Base-by-base conservation (phyloP, 169 alveolate species). In the Miamiensis avidus region DNA sequence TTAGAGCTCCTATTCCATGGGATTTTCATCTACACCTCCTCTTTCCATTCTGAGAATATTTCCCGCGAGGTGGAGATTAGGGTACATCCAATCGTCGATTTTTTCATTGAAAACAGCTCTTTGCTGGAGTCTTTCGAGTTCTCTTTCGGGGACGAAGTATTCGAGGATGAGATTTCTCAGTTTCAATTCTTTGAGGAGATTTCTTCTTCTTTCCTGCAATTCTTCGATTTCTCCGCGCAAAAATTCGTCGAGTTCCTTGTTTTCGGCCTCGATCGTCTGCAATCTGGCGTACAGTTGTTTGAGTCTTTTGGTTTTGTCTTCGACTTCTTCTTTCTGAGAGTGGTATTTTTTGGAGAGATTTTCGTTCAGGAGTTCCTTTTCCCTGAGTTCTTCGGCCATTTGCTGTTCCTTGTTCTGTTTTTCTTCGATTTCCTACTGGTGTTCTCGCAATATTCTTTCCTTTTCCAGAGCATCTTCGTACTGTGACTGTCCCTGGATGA, bases 361-460 rank as follows among this genome's bases (percentile, higher is more conserved):
- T 29, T 82, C 72, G 0, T 65, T 33, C 16, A 86, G 73, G 16
- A 84, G 78, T 64, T 94, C 95, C 76, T 88, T 87, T 86, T 89
- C 93, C 72, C 78, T 65, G 75, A 76, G 29, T 77, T 87, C 83
- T 72, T 86, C 81, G 29, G 89, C 74, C 76, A 87, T 76, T 90
- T 95, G 31, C 82, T 82, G 31, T 78, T 92, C 86, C 88, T 87
- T 27, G 78, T 82, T 82, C 86, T 88, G 83, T 77, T 34, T 90
- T 91, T 91, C 81, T 76, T 94, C 95, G n/a, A 96, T 82, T 74
- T 89, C 94, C 79, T 89, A 79, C 86, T 95, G 82, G 29, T 96
- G 92, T 81, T 91, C 91, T 75, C 82, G 89, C 34, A 95, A 92
- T 85, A 95, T 97, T 89, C 92, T 91, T 81, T 96, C 97, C 85